A percentile compares a stretch with the other conserved stretches of the same genome.
Evolutionary conservation across 805 yeast species (phyloP).

Genomic region (Brettanomyces nanus): DNA sequence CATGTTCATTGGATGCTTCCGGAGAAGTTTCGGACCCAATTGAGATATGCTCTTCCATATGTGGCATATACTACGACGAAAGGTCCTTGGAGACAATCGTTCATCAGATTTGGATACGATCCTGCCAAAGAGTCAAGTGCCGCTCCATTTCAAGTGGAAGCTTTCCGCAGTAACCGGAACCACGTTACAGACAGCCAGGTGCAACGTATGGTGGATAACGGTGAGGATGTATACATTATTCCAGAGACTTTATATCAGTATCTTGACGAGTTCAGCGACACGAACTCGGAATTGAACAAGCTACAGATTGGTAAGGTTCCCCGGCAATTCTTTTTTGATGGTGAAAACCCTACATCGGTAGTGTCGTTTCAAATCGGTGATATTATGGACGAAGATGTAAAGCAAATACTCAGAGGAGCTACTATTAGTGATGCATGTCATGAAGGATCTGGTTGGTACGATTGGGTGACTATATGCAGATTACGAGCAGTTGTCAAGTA

Average conservation of each 20-base stretch:
- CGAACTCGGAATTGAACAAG: conserved; percentile 14
- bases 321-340: conserved; percentile 57
- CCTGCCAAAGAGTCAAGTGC: conserved; percentile 50
- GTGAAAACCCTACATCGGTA: conserved; percentile 57
- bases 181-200: conserved; percentile 18
- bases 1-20: conserved; percentile 57
- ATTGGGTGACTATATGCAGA: conserved; percentile 49
- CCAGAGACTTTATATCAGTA: conserved; percentile 18
- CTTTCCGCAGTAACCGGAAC: conserved; percentile 46
- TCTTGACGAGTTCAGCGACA: conserved; percentile 15
- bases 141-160: conserved; percentile 75
- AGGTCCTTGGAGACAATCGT: conserved; percentile 94
- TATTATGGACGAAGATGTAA: conserved; percentile 57
- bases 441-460: conserved; percentile 76
- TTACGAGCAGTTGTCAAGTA: conserved; percentile 65
- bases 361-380: conserved; percentile 77
- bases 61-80: conserved; percentile 73
- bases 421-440: conserved; percentile 37
- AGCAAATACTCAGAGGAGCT: conserved; percentile 31
- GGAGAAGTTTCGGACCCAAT: conserved; percentile 30
- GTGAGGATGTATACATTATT: conserved; percentile 17
- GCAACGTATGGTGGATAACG: conserved; percentile 16
- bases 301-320: conserved; percentile 27
- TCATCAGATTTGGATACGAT: conserved; percentile 69
- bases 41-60: conserved; percentile 77